Conservation (phyloP, 805 yeast genomes). For the Blastobotrys terrestris region DNA sequence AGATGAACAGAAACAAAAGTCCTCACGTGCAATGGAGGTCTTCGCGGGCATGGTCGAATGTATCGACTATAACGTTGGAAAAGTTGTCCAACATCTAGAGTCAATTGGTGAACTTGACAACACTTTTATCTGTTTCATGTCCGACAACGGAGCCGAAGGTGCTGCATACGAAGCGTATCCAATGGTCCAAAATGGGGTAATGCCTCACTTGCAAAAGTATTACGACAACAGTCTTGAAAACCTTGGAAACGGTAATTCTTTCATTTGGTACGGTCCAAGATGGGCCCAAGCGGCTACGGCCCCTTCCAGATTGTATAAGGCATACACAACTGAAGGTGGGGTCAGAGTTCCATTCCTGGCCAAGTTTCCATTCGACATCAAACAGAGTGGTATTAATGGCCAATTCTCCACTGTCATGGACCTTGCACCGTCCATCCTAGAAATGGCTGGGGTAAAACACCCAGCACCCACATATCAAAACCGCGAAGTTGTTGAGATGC, state of each 20-base stretch:
- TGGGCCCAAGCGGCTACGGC: slow-evolving; percentile 64
- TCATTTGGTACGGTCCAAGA: slow-evolving; percentile 47
- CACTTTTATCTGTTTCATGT: slow-evolving; percentile 52
- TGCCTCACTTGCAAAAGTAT: slow-evolving; percentile 26
- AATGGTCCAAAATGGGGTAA: slow-evolving; percentile 4
- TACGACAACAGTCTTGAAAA: slow-evolving; percentile 42
- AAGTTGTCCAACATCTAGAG: slow-evolving; percentile 40
- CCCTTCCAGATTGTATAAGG: slow-evolving; percentile 47
- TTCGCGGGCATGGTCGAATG: slow-evolving; percentile 63
- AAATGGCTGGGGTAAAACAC: slow-evolving; percentile 36
- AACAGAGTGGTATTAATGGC: slow-evolving; percentile 20
- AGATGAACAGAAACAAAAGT: slow-evolving; percentile 33
- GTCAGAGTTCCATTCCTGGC: slow-evolving; percentile 50
- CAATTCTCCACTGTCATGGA: slow-evolving; percentile 55
- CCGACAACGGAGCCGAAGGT: slow-evolving; percentile 64
- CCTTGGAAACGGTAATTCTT: slow-evolving; percentile 44
- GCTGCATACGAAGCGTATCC: slow-evolving; percentile 47
- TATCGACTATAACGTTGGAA: slow-evolving; percentile 47
- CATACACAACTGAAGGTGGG: slow-evolving; percentile 58
- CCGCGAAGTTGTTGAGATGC: slow-evolving; percentile 38
- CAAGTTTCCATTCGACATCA: slow-evolving; percentile 23
- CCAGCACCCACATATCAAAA: slow-evolving; percentile 32
- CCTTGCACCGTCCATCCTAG: slow-evolving; percentile 50
- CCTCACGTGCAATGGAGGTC: slow-evolving; percentile 45
- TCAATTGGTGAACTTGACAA: slow-evolving; percentile 42